Base-by-base conservation (phyloP, 1,284 basidiomycete genomes). In the Xerocomus minutiporus region DNA sequence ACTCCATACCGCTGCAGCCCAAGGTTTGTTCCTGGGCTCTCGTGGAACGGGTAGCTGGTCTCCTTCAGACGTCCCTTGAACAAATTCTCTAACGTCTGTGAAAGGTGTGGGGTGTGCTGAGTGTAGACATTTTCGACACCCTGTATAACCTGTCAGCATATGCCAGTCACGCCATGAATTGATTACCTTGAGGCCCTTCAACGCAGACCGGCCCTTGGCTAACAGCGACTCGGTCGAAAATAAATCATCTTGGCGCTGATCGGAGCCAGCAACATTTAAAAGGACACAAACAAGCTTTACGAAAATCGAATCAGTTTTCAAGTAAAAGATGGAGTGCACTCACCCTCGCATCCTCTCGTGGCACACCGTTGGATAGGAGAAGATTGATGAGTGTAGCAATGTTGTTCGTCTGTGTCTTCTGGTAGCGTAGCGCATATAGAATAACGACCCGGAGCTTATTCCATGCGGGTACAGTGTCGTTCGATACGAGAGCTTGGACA, bases 81-180 rank as follows among this genome's bases (percentile, higher is more conserved):
- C 2, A 99, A 73, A 51, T 90, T 80, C 65, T 99, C 97, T 20
- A 99, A 73, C 5, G 96, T 99, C 65, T 97, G 86, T 0, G 89
- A 84, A 3, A 99, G 76, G 69, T 97, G 94, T 8, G 97, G 97
- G 13, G 87, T 88, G 65, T 99, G 97, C 65, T 99, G 97, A 51
- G 95, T 99, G 67, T 98, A 99, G 8, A 99, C 96, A 64, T 99
- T 99, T 70, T 99, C 97, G 6, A 99, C 97, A 7, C 97, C 97
- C 88, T 93, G 52, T 3, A 41, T 29, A 17, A 39, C 20, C 34
- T 29, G 43, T 56, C 26, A 59, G 49, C 9, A 17, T 11, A 41
- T 35, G 46, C 23, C 28, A 3, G 28, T 35, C 25, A 45, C 12
- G 31, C 42, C 12, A 40, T 20, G 5, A 23, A 34, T 35, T 42